Conservation (phyloP, 2,329 filamentous ascomycete genomes). For the Aspergillus persii region DNA sequence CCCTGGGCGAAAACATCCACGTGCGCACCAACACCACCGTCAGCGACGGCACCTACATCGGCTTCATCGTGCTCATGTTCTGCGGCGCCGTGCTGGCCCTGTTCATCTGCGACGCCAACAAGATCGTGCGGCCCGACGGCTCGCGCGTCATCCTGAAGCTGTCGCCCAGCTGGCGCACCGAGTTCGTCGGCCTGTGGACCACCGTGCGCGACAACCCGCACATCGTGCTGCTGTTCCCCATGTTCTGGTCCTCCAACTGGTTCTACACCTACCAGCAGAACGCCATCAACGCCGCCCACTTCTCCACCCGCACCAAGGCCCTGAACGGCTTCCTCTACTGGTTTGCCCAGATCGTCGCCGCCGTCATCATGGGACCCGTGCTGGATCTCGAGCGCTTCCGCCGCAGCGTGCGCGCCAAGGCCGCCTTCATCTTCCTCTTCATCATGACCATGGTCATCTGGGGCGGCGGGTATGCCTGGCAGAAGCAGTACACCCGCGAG, state of each 20-base stretch:
- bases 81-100: conserved; percentile 68
- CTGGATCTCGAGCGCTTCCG: conserved; percentile 61
- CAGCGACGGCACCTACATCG: conserved; percentile 74
- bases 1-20: not conserved
- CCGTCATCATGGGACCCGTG: conserved; percentile 66
- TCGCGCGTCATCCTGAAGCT: conserved; percentile 81
- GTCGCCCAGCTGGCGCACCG: conserved; percentile 77
- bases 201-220: conserved; percentile 69
- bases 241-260: conserved; percentile 76
- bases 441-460: conserved; percentile 71
- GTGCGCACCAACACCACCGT: conserved; percentile 31
- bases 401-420: conserved; percentile 65
- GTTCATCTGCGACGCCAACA: conserved; percentile 66
- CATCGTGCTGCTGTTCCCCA: conserved; percentile 72
- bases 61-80: conserved; percentile 76
- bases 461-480: conserved; percentile 77
- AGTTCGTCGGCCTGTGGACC: conserved; percentile 70
- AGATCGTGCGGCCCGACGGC: conserved; percentile 71
- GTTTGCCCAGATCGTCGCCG: conserved; percentile 71
- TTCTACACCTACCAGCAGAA: conserved; percentile 79
- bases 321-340: conserved; percentile 76
- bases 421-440: conserved; percentile 59
- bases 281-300: conserved; percentile 65
- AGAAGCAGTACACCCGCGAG: conserved; percentile 57
- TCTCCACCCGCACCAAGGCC: conserved; percentile 69